These are phyloP conservation scores for Coleophoma crateriformis DNA, from an alignment of 2,329 filamentous ascomycete genomes.

Conservation along the genomic window DNA sequence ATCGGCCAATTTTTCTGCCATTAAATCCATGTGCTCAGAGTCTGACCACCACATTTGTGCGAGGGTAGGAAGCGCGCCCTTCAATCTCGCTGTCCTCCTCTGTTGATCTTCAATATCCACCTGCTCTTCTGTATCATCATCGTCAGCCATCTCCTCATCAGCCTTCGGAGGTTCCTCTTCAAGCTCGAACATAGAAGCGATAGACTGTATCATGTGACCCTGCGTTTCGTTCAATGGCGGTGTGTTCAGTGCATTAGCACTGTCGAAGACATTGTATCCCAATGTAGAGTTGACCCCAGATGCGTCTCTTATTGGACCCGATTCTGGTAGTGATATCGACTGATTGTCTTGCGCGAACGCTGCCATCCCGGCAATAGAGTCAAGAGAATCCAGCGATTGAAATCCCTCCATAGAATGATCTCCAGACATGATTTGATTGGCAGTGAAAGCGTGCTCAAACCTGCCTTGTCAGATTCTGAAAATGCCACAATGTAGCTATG, in stretches of 20 bases:
- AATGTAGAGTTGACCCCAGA: not conserved
- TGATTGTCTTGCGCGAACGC: not conserved
- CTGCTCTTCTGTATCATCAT: constrained; percentile 14
- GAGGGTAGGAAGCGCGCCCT: constrained; percentile 11
- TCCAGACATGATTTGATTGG: not conserved
- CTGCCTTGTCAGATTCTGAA: not conserved
- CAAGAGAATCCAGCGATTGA: not conserved
- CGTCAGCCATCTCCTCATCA: constrained; percentile 9
- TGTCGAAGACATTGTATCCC: not conserved
- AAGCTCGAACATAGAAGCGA: constrained; percentile 14
- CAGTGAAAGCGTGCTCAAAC: not conserved
- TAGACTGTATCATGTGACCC: constrained; percentile 9
- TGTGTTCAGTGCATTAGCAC: not conserved
- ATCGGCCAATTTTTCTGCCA: constrained; percentile 48
- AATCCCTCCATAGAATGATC: not conserved
- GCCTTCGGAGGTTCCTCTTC: constrained; percentile 7
- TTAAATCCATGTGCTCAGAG: constrained; percentile 35
- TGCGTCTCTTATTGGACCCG: not conserved
- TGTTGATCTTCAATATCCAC: constrained; percentile 22
- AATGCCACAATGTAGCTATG: too few relatives aligned
- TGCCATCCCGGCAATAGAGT: not conserved
- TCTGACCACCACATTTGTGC: constrained; percentile 34
- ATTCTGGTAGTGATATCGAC: not conserved
- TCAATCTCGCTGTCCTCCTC: constrained; percentile 21
- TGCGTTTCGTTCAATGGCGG: constrained; percentile 8